A percentile compares a stretch with the other conserved stretches of the same genome.
Evolutionary conservation across 1,139 yeast species (phyloP).

Genomic region (Kodamaea anthophila): DNA sequence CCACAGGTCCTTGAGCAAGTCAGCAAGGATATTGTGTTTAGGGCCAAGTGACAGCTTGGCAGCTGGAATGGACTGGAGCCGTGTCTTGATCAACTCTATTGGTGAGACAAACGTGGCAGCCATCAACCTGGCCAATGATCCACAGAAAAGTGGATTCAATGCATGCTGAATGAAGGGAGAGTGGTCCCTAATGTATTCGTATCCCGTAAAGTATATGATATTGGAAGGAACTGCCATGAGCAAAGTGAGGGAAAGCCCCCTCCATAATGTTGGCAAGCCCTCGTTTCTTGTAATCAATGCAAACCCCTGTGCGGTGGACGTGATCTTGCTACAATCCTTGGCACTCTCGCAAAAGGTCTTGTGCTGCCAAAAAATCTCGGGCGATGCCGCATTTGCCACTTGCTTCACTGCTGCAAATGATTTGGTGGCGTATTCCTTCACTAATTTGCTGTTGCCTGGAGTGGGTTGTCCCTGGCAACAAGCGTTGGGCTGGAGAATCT

Average conservation of each 20-base stretch:
- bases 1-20: slow-evolving; percentile 52
- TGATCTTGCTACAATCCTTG: slow-evolving; percentile 28
- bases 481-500: slow-evolving; percentile 33
- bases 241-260: slow-evolving; percentile 80
- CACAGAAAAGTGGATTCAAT: slow-evolving; percentile 78
- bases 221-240: slow-evolving; percentile 92
- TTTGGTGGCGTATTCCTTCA: slow-evolving; percentile 10
- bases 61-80: slow-evolving; percentile 79
- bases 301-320: slow-evolving; percentile 71
- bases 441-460: slow-evolving; percentile 4
- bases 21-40: slow-evolving; percentile 31
- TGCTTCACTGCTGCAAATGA: slow-evolving; percentile 4
- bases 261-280: slow-evolving; percentile 75
- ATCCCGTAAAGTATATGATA: slow-evolving; percentile 90
- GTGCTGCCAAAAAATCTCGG: slow-evolving; percentile 38
- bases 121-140: slow-evolving; percentile 73
- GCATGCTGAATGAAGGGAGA: slow-evolving; percentile 51
- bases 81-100: slow-evolving; percentile 75
- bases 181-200: slow-evolving; percentile 74
- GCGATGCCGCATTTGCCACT: slow-evolving; percentile 7
- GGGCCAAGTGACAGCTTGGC: slow-evolving; percentile 12
- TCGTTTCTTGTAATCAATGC: slow-evolving; percentile 59
- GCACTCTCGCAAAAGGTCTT: slow-evolving; percentile 32
- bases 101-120: slow-evolving; percentile 90
- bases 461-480: slow-evolving; percentile 23